Conservation (phyloP, 2,329 filamentous ascomycete species). For the Trichoderma koningii region DNA sequence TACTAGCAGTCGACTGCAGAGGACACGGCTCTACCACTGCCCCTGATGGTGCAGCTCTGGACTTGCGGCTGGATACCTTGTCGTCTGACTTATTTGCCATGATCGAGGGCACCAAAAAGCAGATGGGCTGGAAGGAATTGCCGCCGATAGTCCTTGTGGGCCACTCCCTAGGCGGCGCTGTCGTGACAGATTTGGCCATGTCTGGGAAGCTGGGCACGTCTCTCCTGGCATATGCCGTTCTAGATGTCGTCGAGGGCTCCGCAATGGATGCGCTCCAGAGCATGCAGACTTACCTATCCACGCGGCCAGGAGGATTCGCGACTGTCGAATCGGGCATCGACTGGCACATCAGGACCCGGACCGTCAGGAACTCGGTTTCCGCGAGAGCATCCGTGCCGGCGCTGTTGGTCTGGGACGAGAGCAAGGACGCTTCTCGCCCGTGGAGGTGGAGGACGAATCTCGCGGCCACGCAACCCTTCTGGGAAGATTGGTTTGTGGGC, state of each 20-base stretch:
- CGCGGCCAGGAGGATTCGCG: constrained; percentile 76
- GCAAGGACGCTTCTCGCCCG: constrained; percentile 44
- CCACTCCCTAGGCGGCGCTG: constrained; percentile 89
- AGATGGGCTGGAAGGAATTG: constrained; percentile 71
- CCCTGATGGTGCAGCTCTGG: constrained; percentile 46
- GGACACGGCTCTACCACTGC: constrained; percentile 77
- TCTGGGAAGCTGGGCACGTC: constrained; percentile 64
- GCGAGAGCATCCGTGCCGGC: constrained; percentile 86
- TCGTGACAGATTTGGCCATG: constrained; percentile 80
- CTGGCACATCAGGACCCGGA: constrained; percentile 90
- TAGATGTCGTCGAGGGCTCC: constrained; percentile 94
- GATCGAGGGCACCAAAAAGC: constrained; percentile 64
- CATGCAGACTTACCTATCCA: constrained; percentile 90
- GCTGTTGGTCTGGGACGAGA: constrained; percentile 60
- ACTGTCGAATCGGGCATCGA: constrained; percentile 79
- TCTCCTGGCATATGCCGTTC: constrained; percentile 81
- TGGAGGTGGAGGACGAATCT: constrained; percentile 90
- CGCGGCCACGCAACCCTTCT: constrained; percentile 80
- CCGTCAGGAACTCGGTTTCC: constrained; percentile 79
- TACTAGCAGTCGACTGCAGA: constrained; percentile 82
- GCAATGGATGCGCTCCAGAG: constrained; percentile 92
- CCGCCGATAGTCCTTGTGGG: constrained; percentile 83
- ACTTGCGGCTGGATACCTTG: constrained; percentile 73
- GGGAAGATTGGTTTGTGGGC: constrained; percentile 90
- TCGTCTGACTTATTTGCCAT: constrained; percentile 71